Evolutionary conservation across 2,329 filamentous ascomycete genomes (phyloP).

Genomic region (Nannizziopsis arthrosporioides): DNA sequence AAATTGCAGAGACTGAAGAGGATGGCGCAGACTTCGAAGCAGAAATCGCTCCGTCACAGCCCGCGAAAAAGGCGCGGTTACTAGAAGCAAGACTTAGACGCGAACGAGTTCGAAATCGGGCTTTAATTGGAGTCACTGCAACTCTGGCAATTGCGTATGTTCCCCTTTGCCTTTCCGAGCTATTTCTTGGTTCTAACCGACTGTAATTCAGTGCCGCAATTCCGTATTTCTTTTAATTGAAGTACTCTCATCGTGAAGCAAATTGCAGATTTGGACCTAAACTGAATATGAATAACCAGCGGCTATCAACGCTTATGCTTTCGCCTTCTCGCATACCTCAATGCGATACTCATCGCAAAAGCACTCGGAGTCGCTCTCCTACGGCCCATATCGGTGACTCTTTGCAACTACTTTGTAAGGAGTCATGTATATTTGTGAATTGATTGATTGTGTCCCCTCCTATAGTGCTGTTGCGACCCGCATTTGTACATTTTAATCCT

Average conservation of each 20-base stretch:
- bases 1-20: constrained; percentile 53
- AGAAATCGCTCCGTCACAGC: constrained; percentile 34
- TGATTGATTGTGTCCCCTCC: neutral
- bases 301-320: neutral
- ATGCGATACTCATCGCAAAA: constrained; percentile 13
- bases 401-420: neutral
- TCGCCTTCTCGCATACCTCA: neutral
- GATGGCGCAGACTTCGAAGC: constrained; percentile 32
- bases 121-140: constrained; percentile 73
- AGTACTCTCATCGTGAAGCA: neutral
- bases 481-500: constrained; percentile 2
- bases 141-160: constrained; percentile 86
- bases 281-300: too few relatives aligned
- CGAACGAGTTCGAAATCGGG: constrained; percentile 74
- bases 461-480: constrained; percentile 2
- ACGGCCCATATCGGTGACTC: constrained; percentile 1
- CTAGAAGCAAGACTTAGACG: constrained; percentile 69
- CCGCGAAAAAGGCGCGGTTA: constrained; percentile 56
- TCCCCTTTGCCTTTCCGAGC: neutral
- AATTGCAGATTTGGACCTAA: too few relatives aligned
- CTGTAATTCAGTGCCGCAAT: constrained; percentile 31
- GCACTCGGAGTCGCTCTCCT: constrained; percentile 13
- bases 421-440: constrained; percentile 3
- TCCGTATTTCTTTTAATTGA: constrained; percentile 36
- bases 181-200: constrained; percentile 5